Evolutionary conservation across 352 stramenopile species (phyloP).

Genomic region (Pythium sukuiense): DNA sequence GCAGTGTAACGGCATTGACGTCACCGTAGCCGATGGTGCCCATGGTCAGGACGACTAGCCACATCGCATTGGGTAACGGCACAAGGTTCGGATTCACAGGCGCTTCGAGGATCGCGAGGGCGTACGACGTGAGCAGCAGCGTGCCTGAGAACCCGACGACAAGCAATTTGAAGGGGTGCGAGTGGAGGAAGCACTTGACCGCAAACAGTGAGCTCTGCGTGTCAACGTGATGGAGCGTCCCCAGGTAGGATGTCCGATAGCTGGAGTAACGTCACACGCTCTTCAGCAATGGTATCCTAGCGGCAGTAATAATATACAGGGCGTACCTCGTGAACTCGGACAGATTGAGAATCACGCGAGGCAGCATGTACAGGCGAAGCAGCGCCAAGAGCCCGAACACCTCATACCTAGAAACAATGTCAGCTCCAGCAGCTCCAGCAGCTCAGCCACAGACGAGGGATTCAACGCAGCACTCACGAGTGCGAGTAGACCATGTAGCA

Average conservation of each 20-base stretch:
- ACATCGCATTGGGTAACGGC: constrained; percentile 57
- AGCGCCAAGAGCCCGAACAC: constrained; percentile 64
- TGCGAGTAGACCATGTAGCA: constrained; percentile 78
- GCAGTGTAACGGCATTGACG: constrained; percentile 47
- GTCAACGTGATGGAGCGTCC: constrained; percentile 71
- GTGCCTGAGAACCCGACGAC: constrained; percentile 37
- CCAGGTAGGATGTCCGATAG: constrained; percentile 77
- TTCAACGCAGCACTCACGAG: constrained; percentile 39
- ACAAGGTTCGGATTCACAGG: constrained; percentile 65
- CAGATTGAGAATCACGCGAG: constrained; percentile 69
- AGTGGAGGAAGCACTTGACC: constrained; percentile 76
- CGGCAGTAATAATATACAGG: background rate
- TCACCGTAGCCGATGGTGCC: constrained; percentile 78
- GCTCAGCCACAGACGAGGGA: background rate
- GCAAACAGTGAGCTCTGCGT: constrained; percentile 78
- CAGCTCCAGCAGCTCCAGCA: background rate
- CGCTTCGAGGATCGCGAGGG: constrained; percentile 64
- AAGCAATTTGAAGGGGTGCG: constrained; percentile 66
- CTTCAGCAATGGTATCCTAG: background rate
- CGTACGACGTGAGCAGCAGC: constrained; percentile 59
- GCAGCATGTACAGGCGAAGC: constrained; percentile 77
- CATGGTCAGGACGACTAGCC: constrained; percentile 78
- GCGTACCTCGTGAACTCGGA: constrained; percentile 72
- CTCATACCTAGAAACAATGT: constrained; percentile 43
- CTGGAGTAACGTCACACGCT: constrained; percentile 22